These are phyloP conservation scores for Pochonia chlamydosporia DNA, from an alignment of 2,329 filamentous ascomycete species.

Conservation along the genomic window DNA sequence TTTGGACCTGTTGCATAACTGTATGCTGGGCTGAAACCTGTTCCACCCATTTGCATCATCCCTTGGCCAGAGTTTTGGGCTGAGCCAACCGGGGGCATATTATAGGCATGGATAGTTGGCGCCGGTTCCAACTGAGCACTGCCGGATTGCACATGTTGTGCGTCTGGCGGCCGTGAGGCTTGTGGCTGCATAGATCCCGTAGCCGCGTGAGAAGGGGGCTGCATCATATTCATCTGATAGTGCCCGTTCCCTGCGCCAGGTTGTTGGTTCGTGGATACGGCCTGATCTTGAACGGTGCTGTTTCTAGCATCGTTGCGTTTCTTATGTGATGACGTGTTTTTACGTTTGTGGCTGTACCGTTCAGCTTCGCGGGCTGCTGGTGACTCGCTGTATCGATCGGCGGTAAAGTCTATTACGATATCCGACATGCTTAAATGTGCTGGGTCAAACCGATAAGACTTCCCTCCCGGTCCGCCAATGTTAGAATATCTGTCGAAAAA, in stretches of 20 bases:
- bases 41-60: slow-evolving; percentile 4
- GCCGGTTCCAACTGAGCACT: not conserved
- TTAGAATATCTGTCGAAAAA: slow-evolving; percentile 77
- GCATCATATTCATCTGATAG: not conserved
- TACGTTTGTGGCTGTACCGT: slow-evolving; percentile 37
- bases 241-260: not conserved
- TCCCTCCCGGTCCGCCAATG: slow-evolving; percentile 51
- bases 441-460: slow-evolving; percentile 61
- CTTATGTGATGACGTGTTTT: slow-evolving; percentile 28
- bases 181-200: slow-evolving; percentile 13
- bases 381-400: slow-evolving; percentile 50
- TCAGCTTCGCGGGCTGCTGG: slow-evolving; percentile 35
- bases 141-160: not conserved
- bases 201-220: not conserved
- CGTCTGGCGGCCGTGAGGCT: not conserved
- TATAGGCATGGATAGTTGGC: slow-evolving; percentile 15
- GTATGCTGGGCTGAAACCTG: slow-evolving; percentile 22
- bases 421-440: slow-evolving; percentile 69
- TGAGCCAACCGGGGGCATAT: slow-evolving; percentile 8
- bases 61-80: not conserved
- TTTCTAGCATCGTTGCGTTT: not conserved
- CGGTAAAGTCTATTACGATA: slow-evolving; percentile 53
- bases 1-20: slow-evolving; percentile 28
- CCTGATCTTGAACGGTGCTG: slow-evolving; percentile 16
- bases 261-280: not conserved